phyloP scores from a whole-genome alignment of 2,329 filamentous ascomycete species.

The Arthrobotrys sphaeroides region DNA sequence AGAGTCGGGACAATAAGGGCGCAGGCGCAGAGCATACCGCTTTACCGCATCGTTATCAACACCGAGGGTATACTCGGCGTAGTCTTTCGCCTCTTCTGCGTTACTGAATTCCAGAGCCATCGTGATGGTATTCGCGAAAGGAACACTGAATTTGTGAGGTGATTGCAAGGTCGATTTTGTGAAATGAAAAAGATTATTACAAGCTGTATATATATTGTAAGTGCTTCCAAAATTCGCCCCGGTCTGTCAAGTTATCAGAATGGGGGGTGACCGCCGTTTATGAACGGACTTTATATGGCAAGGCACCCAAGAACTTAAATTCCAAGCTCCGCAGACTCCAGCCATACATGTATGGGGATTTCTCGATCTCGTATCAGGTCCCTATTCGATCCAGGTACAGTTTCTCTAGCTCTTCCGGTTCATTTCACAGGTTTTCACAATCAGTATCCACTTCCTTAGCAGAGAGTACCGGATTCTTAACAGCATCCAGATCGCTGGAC shows the following conservation, averaged over 20 bases:
- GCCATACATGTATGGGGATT: too few species aligned
- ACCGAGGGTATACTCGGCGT: constrained; percentile 22
- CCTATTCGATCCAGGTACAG: not conserved
- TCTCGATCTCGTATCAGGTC: not conserved
- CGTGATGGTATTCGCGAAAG: not conserved
- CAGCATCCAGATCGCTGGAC: not conserved
- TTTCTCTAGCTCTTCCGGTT: not conserved
- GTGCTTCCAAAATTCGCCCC: too few species aligned
- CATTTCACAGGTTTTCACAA: not conserved
- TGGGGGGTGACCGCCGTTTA: too few species aligned
- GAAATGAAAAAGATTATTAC: too few species aligned
- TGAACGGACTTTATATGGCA: too few species aligned
- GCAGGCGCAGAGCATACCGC: constrained; percentile 6
- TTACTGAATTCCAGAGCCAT: constrained; percentile 16
- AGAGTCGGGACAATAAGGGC: not conserved
- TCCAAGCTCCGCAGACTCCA: too few species aligned
- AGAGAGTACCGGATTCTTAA: not conserved
- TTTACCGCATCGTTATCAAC: constrained; percentile 26
- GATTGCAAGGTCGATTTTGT: too few species aligned
- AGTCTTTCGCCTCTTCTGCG: constrained; percentile 30
- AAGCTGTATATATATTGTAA: too few species aligned
- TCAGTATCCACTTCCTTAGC: not conserved
- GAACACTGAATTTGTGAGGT: too few species aligned
- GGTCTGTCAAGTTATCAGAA: too few species aligned
- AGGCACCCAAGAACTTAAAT: too few species aligned